Conservation (phyloP, 257 asterid genomes). For the Solanum chiquidenum region DNA sequence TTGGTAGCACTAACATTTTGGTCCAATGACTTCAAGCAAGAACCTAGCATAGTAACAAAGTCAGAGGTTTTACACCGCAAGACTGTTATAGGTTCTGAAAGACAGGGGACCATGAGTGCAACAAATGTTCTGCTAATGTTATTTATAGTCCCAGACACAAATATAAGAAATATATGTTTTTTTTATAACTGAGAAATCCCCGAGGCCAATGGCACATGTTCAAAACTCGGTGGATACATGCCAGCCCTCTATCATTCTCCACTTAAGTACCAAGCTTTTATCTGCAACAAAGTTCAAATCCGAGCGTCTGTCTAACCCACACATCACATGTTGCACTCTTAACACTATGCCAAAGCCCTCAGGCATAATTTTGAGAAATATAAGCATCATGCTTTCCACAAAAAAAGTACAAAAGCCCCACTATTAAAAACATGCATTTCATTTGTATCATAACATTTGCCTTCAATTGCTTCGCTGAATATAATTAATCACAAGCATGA, state of each 20-base stretch:
- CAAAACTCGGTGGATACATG: not conserved
- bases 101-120: not conserved
- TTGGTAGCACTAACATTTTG: slow-evolving; percentile 31
- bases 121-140: not conserved
- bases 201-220: not conserved
- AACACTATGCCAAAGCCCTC: not conserved
- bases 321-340: not conserved
- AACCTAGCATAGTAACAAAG: slow-evolving; percentile 16
- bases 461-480: not conserved
- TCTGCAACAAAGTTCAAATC: not conserved
- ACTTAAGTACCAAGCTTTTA: not conserved
- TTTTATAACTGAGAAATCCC: not conserved
- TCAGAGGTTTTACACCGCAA: not conserved
- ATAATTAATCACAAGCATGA: not conserved
- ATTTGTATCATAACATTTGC: not conserved
- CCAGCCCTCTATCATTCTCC: not conserved
- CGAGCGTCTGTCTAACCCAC: not conserved
- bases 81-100: not conserved
- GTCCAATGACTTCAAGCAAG: slow-evolving; percentile 29
- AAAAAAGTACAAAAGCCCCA: not conserved
- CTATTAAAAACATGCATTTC: not conserved
- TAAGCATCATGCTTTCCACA: not conserved
- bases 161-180: not conserved
- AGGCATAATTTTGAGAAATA: not conserved
- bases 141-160: not conserved